A percentile compares a stretch with the other conserved stretches of the same genome.
Conservation (phyloP, 768 basidiomycete species). For the Mycena olivaceomarginata region DNA sequence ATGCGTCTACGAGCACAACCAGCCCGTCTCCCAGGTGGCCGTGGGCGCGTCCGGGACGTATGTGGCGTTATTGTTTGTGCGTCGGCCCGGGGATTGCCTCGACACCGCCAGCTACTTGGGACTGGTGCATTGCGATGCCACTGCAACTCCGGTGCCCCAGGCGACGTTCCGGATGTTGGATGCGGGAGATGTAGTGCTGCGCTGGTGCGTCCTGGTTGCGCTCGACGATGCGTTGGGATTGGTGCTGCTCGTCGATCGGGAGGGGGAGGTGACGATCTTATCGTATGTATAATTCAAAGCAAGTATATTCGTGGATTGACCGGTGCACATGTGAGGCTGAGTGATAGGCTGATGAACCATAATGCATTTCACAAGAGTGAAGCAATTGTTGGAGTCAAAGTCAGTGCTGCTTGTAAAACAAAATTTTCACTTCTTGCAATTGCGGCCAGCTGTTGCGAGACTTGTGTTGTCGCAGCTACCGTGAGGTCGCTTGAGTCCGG, state of each 20-base stretch:
- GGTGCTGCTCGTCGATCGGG: background rate
- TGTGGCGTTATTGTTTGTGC: background rate
- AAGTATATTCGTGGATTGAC: no score
- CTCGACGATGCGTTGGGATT: background rate
- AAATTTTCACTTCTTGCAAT: no score
- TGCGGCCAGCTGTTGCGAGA: no score
- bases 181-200: background rate
- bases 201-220: background rate
- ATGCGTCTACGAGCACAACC: background rate
- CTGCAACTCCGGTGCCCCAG: background rate
- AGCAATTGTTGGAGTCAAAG: no score
- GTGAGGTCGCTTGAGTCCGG: no score
- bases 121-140: background rate
- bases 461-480: no score
- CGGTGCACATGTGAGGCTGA: no score
- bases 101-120: background rate
- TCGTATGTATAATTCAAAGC: background rate
- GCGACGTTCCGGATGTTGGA: background rate
- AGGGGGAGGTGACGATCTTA: background rate
- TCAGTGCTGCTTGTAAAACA: no score
- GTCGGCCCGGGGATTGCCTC: no score
- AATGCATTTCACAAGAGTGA: no score
- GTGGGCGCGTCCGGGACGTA: background rate
- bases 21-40: background rate
- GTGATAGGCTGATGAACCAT: no score